Conservation (phyloP, 1,284 basidiomycete species). For the Anthracocystis panici-leucophaei region DNA sequence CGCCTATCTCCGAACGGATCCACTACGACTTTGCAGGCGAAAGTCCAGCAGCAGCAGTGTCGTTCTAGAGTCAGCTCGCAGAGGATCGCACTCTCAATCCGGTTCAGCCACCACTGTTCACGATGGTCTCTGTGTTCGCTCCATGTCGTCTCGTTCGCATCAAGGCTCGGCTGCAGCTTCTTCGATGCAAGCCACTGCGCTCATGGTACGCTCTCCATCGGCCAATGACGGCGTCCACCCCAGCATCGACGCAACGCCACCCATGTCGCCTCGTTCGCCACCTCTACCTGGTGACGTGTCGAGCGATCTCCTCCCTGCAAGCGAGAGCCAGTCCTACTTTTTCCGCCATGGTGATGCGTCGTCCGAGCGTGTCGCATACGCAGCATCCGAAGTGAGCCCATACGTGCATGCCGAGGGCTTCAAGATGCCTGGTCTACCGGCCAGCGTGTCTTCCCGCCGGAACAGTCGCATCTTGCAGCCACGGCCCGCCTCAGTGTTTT, state of each 20-base stretch:
- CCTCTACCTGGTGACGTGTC: neutral
- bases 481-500: constrained; percentile 33
- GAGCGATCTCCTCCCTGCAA: constrained; percentile 12
- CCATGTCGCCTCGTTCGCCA: constrained; percentile 21
- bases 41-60: constrained; percentile 22
- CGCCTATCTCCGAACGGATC: constrained; percentile 40
- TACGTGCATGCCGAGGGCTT: constrained; percentile 23
- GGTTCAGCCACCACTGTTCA: neutral
- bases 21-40: constrained; percentile 31
- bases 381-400: constrained; percentile 22
- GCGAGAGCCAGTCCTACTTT: constrained; percentile 25
- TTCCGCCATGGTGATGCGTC: constrained; percentile 25
- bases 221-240: constrained; percentile 1
- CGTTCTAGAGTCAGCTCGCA: constrained; percentile 1
- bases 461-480: constrained; percentile 34
- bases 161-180: constrained; percentile 19
- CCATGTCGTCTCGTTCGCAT: constrained; percentile 31
- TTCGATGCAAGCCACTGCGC: constrained; percentile 7
- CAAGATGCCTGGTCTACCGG: constrained; percentile 36
- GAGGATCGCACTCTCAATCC: constrained; percentile 11
- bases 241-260: constrained; percentile 11
- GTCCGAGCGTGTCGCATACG: constrained; percentile 14
- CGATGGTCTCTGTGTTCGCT: constrained; percentile 17
- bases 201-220: constrained; percentile 21
- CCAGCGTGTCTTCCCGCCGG: constrained; percentile 31